Evolutionary conservation across 805 yeast species (phyloP), one percentile per base, ranked within the genome.

Genomic region (Schwanniomyces sp.): DNA sequence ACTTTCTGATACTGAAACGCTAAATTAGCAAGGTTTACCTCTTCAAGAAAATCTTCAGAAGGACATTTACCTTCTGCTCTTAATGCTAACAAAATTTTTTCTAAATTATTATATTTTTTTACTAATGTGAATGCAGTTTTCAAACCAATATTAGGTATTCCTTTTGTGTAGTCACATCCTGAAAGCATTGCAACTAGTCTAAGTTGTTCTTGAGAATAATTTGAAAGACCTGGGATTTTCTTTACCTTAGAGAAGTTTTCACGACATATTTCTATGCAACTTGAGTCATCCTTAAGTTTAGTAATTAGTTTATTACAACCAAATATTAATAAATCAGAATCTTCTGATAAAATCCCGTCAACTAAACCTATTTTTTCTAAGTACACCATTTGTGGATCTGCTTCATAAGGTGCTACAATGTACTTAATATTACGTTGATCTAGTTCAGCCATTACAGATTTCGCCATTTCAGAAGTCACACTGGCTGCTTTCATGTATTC

Each of bases 371-470:
- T 53, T 49, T 81, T 80, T 61, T 92, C 98, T 38, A 94, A 74
- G 58, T 84, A 90, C 8, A 91, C 98, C 86, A 94, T 81, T 64
- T 94, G 99, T 0, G 99, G 86, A 64, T 94, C 99, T 0, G 99
- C 99, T 68, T 94, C 99, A 62, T 90, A 94, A 0, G 99, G 99
- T 0, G 99, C 98, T 7, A 94, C 99, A 7, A 94, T 80, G 57
- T 80, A 92, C 49, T 75, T 78, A 42, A 94, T 81, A 1, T 67
- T 65, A 40, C 77, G 72, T 11, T 63, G 53, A 54, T 82, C 83
- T 52, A 95, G 74, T 57, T 79, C 85, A 36, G 85, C 86, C 61
- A 91, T 90, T 10, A 92, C 75, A 10, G 89, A 78, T 56, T 88
- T 88, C 5, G 97, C 97, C 94, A 94, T 91, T 52, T 82, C 82